Percentiles rank a stretch among this genome's conserved stretches.
Conservation (phyloP, 192 early-diverging fungal genomes). For the Backusella liffmaniae region DNA sequence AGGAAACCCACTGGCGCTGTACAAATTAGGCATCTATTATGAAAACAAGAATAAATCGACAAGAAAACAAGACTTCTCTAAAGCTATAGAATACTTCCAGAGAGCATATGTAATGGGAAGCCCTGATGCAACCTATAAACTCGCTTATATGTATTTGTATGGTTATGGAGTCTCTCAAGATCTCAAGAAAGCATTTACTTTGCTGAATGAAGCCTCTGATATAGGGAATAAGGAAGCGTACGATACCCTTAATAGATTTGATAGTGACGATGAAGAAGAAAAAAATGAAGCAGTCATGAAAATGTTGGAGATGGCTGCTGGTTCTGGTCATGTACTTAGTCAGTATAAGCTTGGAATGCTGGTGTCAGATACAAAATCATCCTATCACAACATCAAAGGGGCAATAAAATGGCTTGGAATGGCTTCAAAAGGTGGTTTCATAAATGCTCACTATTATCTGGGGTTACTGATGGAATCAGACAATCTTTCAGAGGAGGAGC, state of each 20-base stretch:
- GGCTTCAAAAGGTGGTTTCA: background rate
- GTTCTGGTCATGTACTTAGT: background rate
- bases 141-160: background rate
- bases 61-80: background rate
- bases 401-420: background rate
- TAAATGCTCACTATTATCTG: background rate
- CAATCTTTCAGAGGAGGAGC: background rate
- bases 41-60: too few species aligned
- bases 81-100: conserved; percentile 18
- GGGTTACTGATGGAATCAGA: background rate
- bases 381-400: background rate
- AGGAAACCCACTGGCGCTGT: background rate
- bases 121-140: conserved; percentile 1
- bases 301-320: background rate
- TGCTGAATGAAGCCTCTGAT: background rate
- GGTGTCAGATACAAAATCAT: too few species aligned
- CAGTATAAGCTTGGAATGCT: background rate
- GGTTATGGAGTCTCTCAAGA: conserved; percentile 8
- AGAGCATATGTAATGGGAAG: conserved; percentile 2
- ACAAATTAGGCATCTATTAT: too few species aligned
- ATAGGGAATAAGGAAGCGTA: background rate
- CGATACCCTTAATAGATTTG: background rate
- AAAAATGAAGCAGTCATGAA: background rate
- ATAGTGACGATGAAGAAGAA: background rate
- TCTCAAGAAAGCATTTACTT: background rate